Evolutionary conservation across 257 asterid genomes (phyloP).

Genomic region (Solanum appendiculatum): DNA sequence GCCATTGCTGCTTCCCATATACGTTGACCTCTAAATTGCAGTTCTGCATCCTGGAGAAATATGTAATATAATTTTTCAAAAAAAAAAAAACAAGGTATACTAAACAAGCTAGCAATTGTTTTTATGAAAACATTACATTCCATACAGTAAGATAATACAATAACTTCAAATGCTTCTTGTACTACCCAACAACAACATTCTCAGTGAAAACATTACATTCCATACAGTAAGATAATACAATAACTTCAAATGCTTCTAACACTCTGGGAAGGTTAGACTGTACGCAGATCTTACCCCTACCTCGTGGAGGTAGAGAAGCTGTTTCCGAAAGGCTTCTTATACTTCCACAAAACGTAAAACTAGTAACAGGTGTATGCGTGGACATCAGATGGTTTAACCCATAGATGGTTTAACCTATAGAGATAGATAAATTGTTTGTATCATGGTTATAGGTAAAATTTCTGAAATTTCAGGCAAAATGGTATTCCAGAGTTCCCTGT

Average conservation of each 20-base stretch:
- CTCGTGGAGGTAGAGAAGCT: neutral
- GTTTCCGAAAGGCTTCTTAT: neutral
- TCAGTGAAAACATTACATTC: neutral
- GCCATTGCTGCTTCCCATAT: slow-evolving; percentile 45
- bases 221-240: neutral
- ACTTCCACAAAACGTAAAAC: neutral
- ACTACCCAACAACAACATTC: neutral
- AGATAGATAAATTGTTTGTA: neutral
- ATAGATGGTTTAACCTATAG: neutral
- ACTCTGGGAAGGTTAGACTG: neutral
- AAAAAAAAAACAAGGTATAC: too few relatives aligned
- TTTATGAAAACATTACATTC: neutral
- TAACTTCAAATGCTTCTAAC: neutral
- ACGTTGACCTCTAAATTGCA: slow-evolving; percentile 54
- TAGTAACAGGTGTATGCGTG: neutral
- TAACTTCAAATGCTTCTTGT: neutral
- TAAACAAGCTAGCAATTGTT: neutral
- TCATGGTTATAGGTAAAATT: neutral
- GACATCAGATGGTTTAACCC: neutral
- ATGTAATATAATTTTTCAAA: neutral
- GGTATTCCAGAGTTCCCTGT: neutral
- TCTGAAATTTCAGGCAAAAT: neutral
- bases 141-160: neutral
- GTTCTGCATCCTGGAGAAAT: slow-evolving; percentile 33
- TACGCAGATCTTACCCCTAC: neutral